Conservation (phyloP, 1,139 yeast genomes). For the Blastobotrys illinoisensis region DNA sequence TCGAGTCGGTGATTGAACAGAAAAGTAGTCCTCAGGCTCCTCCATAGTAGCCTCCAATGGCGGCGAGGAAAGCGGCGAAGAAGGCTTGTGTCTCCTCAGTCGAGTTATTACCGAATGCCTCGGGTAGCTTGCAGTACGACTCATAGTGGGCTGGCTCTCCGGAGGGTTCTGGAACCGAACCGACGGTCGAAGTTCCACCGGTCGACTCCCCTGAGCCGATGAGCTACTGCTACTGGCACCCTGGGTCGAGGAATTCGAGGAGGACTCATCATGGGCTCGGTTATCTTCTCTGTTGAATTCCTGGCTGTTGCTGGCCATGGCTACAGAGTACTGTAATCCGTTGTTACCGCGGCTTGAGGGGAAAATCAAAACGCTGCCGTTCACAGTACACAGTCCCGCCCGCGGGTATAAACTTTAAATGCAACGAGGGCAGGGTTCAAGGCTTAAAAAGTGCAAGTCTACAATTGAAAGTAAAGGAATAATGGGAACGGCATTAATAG, state of each 20-base stretch:
- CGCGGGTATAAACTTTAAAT: neutral
- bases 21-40: constrained; percentile 8
- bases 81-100: neutral
- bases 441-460: neutral
- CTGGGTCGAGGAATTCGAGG: neutral
- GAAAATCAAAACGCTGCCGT: neutral
- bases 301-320: neutral
- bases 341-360: neutral
- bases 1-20: neutral
- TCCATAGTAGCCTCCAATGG: constrained; percentile 4
- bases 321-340: neutral
- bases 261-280: neutral
- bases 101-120: neutral
- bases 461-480: neutral
- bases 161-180: neutral
- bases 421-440: neutral
- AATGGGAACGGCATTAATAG: neutral
- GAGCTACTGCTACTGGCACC: neutral
- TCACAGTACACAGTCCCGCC: neutral
- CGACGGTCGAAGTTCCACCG: neutral
- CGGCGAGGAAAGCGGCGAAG: constrained; percentile 10
- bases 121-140: neutral
- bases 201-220: neutral
- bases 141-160: neutral
- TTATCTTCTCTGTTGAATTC: neutral